A percentile compares a stretch with the other conserved stretches of the same genome.
Conservation (phyloP, 108 stramenopile species). For the Cyclotella kingstonii region DNA sequence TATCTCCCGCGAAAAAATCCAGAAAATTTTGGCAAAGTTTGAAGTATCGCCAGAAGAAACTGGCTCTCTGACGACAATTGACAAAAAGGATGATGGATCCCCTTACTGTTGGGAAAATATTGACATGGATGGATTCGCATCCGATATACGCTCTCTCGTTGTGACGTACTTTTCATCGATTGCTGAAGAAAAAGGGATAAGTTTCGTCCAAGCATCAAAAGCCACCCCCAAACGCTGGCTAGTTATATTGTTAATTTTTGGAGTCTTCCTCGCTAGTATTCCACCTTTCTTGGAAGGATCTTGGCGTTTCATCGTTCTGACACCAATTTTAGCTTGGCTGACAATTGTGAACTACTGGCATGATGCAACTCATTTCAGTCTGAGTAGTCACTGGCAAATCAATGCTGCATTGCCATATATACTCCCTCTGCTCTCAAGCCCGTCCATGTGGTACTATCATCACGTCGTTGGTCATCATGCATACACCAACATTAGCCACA, state of each 20-base stretch:
- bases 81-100: constrained; percentile 14
- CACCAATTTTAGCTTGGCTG: constrained; percentile 49
- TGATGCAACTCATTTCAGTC: constrained; percentile 49
- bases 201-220: constrained; percentile 35
- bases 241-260: constrained; percentile 29
- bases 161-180: constrained; percentile 36
- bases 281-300: constrained; percentile 34
- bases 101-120: constrained; percentile 47
- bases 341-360: constrained; percentile 55
- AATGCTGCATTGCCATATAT: constrained; percentile 54
- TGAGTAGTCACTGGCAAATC: constrained; percentile 49
- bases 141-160: constrained; percentile 35
- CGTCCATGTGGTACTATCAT: constrained; percentile 60
- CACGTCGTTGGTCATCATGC: constrained; percentile 60
- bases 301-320: constrained; percentile 41
- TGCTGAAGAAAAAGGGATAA: constrained; percentile 44
- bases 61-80: constrained; percentile 41
- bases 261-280: constrained; percentile 30
- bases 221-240: constrained; percentile 45
- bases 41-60: constrained; percentile 22
- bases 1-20: constrained; percentile 23
- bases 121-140: constrained; percentile 42
- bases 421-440: constrained; percentile 44
- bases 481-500: constrained; percentile 52
- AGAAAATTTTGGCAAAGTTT: constrained; percentile 46